Evolutionary conservation across 345 rosid genomes (phyloP).

Genomic region (Trapa incisa): DNA sequence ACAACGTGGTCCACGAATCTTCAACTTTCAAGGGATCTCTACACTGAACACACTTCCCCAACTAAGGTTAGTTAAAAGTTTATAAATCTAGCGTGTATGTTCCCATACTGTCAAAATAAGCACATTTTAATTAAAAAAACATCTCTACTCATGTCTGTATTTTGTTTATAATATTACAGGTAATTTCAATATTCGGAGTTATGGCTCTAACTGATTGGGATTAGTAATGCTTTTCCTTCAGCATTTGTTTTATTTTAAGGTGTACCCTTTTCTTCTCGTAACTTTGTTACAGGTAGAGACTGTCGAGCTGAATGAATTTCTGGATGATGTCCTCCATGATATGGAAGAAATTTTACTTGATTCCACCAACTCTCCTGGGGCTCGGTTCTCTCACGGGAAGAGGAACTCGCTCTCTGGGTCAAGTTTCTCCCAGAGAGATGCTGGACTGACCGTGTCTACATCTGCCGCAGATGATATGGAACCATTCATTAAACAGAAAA

Average conservation of each 20-base stretch:
- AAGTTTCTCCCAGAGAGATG: slow-evolving; percentile 53
- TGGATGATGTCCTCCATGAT: slow-evolving; percentile 83
- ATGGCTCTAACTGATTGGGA: neutral
- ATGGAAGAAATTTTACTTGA: slow-evolving; percentile 95
- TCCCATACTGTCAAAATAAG: no score
- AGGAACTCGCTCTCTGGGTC: slow-evolving; percentile 36
- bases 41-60: slow-evolving; percentile 19
- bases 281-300: slow-evolving; percentile 38
- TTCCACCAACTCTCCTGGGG: slow-evolving; percentile 56
- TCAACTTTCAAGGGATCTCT: slow-evolving; percentile 19
- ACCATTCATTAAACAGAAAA: slow-evolving; percentile 20
- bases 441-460: slow-evolving; percentile 64
- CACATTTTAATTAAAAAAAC: no score
- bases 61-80: slow-evolving; percentile 39
- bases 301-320: slow-evolving; percentile 43
- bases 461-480: slow-evolving; percentile 40
- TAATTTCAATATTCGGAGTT: no score
- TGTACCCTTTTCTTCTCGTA: slow-evolving; percentile 3
- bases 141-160: no score
- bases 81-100: no score
- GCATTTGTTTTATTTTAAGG: neutral
- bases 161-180: no score
- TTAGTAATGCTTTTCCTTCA: neutral
- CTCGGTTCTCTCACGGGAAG: slow-evolving; percentile 41
- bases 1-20: slow-evolving; percentile 15